A percentile compares a stretch with the other conserved stretches of the same genome.
Evolutionary conservation across 2,329 filamentous ascomycete genomes (phyloP).

Genomic region (Kalaharituber pfeilii): DNA sequence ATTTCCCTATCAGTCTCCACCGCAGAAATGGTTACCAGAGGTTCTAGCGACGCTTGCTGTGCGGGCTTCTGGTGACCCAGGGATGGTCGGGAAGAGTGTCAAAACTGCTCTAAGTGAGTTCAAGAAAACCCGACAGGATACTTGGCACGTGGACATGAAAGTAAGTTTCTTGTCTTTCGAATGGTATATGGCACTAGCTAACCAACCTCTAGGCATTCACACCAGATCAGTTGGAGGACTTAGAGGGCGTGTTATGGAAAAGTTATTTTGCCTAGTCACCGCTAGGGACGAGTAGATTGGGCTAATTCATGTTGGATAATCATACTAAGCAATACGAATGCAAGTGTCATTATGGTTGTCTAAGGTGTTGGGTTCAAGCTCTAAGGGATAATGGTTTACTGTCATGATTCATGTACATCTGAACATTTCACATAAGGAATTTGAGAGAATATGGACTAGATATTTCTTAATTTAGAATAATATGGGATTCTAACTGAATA

Average conservation of each 20-base stretch:
- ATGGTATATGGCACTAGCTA: too few species aligned
- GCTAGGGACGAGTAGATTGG: too few species aligned
- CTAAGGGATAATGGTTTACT: too few species aligned
- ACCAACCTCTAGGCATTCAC: conserved; percentile 50
- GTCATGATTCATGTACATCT: too few species aligned
- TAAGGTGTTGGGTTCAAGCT: too few species aligned
- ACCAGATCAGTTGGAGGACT: conserved; percentile 76
- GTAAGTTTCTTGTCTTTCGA: conserved; percentile 38
- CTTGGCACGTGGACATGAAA: conserved; percentile 96
- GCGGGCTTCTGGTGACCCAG: conserved; percentile 71
- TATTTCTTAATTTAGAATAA: too few species aligned
- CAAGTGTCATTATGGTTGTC: too few species aligned
- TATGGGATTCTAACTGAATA: too few species aligned
- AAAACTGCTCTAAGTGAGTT: conserved; percentile 91
- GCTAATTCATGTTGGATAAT: too few species aligned
- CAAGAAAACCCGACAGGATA: conserved; percentile 98
- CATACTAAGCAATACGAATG: too few species aligned
- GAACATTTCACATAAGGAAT: too few species aligned
- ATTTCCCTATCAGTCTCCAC: conserved; percentile 88
- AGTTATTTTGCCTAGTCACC: conserved; percentile 73
- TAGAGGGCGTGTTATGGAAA: conserved; percentile 97
- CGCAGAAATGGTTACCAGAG: conserved; percentile 84
- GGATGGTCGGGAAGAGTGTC: conserved; percentile 86
- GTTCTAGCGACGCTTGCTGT: conserved; percentile 71
- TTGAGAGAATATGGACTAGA: too few species aligned